Conservation (phyloP, 1,139 yeast genomes). For the Blastobotrys aristatus region DNA sequence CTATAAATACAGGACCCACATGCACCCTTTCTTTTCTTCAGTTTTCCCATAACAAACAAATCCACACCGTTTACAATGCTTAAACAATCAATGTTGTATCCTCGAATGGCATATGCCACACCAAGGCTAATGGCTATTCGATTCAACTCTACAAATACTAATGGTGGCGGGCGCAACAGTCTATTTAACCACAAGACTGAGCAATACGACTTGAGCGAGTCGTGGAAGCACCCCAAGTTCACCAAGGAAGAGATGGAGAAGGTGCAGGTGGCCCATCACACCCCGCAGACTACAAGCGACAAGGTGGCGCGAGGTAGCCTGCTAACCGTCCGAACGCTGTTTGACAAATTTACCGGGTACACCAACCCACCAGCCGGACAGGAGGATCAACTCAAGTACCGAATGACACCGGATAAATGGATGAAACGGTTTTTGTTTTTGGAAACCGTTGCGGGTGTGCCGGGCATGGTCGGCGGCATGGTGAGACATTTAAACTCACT, state of each 20-base stretch:
- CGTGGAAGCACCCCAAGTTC: conserved; percentile 56
- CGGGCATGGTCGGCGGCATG: conserved; percentile 73
- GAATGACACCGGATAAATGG: conserved; percentile 65
- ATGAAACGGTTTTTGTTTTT: conserved; percentile 61
- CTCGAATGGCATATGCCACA: too few species aligned
- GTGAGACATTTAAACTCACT: conserved; percentile 60
- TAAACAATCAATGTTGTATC: too few species aligned
- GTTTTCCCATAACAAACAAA: too few species aligned
- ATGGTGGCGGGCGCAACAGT: neutral
- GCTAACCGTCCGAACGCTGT: conserved; percentile 43
- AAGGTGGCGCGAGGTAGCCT: conserved; percentile 48
- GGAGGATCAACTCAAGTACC: conserved; percentile 44
- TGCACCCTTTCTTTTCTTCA: too few species aligned
- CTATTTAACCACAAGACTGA: neutral
- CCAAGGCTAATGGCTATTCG: neutral
- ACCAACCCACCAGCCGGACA: conserved; percentile 45
- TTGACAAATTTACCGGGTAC: conserved; percentile 66
- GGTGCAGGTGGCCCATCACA: conserved; percentile 50
- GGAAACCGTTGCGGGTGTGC: conserved; percentile 74
- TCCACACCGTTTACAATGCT: too few species aligned
- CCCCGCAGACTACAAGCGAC: conserved; percentile 48
- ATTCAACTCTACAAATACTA: neutral
- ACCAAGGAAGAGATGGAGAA: conserved; percentile 43
- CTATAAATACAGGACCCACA: too few species aligned
- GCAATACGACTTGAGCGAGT: conserved; percentile 21